phyloP scores from a whole-genome alignment of 192 early-diverging fungal genomes.

The Spizellomyces sp. region DNA sequence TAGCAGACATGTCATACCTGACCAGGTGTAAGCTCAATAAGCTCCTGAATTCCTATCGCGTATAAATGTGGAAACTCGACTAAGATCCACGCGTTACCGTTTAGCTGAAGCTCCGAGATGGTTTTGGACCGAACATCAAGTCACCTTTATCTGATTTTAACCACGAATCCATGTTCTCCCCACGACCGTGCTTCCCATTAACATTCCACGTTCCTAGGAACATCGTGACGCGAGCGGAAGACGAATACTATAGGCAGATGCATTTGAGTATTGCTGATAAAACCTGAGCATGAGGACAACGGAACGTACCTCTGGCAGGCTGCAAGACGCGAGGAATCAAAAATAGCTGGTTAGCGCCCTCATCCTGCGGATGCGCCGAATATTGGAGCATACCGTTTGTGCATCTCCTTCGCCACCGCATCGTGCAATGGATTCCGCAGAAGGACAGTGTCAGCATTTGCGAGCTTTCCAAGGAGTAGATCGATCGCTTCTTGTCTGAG shows the following conservation, averaged over 20 bases:
- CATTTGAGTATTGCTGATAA: constrained; percentile 8
- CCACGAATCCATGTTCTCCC: constrained; percentile 64
- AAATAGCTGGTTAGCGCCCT: not conserved
- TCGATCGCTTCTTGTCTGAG: constrained; percentile 86
- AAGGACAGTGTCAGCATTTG: constrained; percentile 27
- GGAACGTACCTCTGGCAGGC: not conserved
- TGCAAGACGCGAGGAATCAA: not conserved
- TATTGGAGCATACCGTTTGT: not conserved
- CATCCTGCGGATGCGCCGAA: too few relatives aligned
- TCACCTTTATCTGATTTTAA: constrained; percentile 43
- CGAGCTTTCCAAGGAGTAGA: constrained; percentile 67
- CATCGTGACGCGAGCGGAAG: constrained; percentile 59
- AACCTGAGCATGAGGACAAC: not conserved
- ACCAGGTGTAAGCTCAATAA: constrained; percentile 85
- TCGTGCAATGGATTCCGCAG: constrained; percentile 45
- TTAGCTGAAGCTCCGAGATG: constrained; percentile 35
- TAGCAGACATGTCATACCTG: constrained; percentile 47
- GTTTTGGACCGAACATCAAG: constrained; percentile 16
- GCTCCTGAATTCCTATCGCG: constrained; percentile 93
- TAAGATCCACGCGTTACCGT: constrained; percentile 21
- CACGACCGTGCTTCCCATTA: constrained; percentile 70
- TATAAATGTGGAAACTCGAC: constrained; percentile 70
- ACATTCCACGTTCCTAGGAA: constrained; percentile 91
- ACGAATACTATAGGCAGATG: constrained; percentile 56
- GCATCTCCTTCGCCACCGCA: constrained; percentile 37